These are phyloP conservation scores for Cytospora paraplurivora DNA, from an alignment of 2,329 filamentous ascomycete genomes.

Conservation along the genomic window DNA sequence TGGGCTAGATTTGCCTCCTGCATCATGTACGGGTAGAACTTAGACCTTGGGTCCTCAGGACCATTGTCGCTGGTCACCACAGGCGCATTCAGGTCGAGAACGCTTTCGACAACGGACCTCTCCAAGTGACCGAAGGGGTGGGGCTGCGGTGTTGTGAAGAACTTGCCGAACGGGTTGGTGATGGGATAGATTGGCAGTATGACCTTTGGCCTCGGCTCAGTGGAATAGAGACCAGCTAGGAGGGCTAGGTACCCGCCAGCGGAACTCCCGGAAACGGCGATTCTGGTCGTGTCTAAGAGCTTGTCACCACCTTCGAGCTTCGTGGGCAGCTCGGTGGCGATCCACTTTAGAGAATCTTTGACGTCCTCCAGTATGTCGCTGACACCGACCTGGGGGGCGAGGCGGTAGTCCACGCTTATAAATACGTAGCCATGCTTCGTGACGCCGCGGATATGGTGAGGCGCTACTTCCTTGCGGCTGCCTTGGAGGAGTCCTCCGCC, in stretches of 20 bases:
- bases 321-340: slow-evolving; percentile 1
- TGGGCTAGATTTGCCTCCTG: slow-evolving; percentile 11
- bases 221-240: slow-evolving; percentile 9
- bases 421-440: slow-evolving; percentile 11
- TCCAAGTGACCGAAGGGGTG: slow-evolving; percentile 8
- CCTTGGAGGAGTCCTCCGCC: slow-evolving; percentile 13
- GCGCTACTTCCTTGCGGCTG: slow-evolving; percentile 5
- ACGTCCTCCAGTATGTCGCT: slow-evolving; percentile 6
- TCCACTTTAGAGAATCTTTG: slow-evolving; percentile 5
- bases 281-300: slow-evolving; percentile 1
- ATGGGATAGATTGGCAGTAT: slow-evolving; percentile 13
- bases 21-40: slow-evolving; percentile 12
- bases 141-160: slow-evolving; percentile 13
- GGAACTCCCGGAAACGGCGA: slow-evolving; percentile 8
- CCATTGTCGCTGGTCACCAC: neutral
- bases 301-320: neutral
- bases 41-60: neutral
- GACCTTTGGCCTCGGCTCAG: slow-evolving; percentile 4
- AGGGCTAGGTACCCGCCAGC: slow-evolving; percentile 7
- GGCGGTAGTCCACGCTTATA: slow-evolving; percentile 11
- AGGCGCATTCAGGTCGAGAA: slow-evolving; percentile 3
- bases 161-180: slow-evolving; percentile 12
- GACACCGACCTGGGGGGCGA: slow-evolving; percentile 9
- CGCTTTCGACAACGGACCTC: neutral
- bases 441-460: slow-evolving; percentile 11